These are phyloP conservation scores for Neurospora cerealis DNA, from an alignment of 495 filamentous ascomycete species.

Conservation along the genomic window DNA sequence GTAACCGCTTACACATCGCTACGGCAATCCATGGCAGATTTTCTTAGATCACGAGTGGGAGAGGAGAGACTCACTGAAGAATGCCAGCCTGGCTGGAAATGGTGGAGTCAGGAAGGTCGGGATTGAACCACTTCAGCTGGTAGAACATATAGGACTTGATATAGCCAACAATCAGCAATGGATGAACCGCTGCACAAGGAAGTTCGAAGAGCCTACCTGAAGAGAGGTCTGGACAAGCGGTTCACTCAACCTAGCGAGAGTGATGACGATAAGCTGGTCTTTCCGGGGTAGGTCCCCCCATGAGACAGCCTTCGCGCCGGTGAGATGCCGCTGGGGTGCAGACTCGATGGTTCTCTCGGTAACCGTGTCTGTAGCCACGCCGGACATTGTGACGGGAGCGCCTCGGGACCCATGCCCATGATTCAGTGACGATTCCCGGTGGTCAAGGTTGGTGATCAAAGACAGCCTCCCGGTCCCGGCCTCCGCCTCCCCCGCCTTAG, in stretches of 20 bases:
- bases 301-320: conserved; percentile 34
- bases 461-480: not conserved
- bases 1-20: not conserved
- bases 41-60: not conserved
- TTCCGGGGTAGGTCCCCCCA: conserved; percentile 65
- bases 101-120: conserved; percentile 50
- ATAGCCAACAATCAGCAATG: conserved; percentile 2
- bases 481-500: not conserved
- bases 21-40: not conserved
- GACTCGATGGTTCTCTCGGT: not conserved
- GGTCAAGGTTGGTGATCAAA: not conserved
- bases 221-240: conserved; percentile 70
- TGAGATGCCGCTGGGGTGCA: not conserved
- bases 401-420: not conserved
- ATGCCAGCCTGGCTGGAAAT: conserved; percentile 73
- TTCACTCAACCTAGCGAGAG: conserved; percentile 65
- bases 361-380: not conserved
- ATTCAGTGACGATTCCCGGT: not conserved
- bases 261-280: conserved; percentile 63
- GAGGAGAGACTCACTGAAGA: conserved; percentile 37
- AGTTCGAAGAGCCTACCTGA: conserved; percentile 31
- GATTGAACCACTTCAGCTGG: conserved; percentile 62
- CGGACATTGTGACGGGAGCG: not conserved
- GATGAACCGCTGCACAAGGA: not conserved
- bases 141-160: conserved; percentile 63